Conservation (phyloP, 73 alveolate species). For the Paramecium biaurelia region DNA sequence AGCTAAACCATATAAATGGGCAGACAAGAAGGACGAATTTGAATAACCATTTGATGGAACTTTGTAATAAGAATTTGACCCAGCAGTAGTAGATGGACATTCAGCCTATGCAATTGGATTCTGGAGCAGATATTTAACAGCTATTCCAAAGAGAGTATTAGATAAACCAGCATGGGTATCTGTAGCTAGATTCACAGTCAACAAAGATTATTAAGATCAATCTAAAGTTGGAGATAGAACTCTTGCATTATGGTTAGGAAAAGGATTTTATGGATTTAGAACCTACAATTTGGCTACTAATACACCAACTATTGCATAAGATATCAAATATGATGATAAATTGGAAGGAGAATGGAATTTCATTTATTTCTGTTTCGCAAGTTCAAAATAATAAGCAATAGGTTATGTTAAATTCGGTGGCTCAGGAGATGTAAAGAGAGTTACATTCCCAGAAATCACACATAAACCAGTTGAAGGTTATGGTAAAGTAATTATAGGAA, state of each 20-base stretch:
- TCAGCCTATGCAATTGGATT: constrained; percentile 3
- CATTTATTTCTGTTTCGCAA: neutral
- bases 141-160: constrained; percentile 12
- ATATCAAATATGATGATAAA: constrained; percentile 10
- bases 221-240: constrained; percentile 37
- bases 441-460: constrained; percentile 10
- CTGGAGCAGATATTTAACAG: constrained; percentile 42
- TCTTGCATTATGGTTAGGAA: neutral
- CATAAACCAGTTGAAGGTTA: constrained; percentile 28
- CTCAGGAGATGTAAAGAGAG: constrained; percentile 15
- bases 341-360: constrained; percentile 56
- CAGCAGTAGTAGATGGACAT: neutral
- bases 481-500: neutral
- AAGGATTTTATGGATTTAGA: constrained; percentile 8
- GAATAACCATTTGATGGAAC: neutral
- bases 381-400: neutral
- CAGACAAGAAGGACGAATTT: neutral
- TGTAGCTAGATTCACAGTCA: neutral
- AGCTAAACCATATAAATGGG: constrained; percentile 14
- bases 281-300: constrained; percentile 25
- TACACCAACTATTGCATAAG: neutral
- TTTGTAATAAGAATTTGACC: neutral
- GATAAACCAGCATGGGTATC: neutral
- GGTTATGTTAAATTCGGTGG: neutral
- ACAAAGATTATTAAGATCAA: neutral